Evolutionary conservation across 2,329 filamentous ascomycete genomes (phyloP).

Genomic region (Neonectria neomacrospora): DNA sequence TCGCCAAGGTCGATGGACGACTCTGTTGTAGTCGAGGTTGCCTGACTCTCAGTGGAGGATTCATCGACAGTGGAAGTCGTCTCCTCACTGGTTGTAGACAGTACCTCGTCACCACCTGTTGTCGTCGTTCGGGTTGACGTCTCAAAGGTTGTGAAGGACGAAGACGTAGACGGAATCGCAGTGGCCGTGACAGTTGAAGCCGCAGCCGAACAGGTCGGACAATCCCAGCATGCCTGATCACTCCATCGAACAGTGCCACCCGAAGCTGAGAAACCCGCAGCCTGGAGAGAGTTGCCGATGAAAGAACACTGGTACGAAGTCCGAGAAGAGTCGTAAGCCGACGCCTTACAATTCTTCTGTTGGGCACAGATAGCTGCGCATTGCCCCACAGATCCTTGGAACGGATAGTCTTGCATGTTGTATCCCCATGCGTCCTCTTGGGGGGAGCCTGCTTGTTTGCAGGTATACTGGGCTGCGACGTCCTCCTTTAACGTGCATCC

Average conservation of each 20-base stretch:
- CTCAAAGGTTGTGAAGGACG: constrained; percentile 6
- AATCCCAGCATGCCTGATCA: constrained; percentile 33
- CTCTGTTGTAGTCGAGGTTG: too few species aligned
- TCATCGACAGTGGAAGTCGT: neutral
- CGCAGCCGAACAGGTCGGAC: constrained; percentile 22
- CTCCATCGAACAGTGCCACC: constrained; percentile 20
- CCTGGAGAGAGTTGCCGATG: constrained; percentile 15
- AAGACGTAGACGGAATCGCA: neutral
- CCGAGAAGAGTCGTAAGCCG: constrained; percentile 20
- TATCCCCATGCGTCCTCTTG: constrained; percentile 21
- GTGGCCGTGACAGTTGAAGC: constrained; percentile 3
- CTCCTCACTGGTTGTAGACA: neutral
- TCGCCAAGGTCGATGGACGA: neutral
- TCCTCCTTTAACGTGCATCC: constrained; percentile 22
- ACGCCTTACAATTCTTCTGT: constrained; percentile 23
- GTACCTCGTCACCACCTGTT: neutral
- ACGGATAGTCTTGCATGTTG: constrained; percentile 14
- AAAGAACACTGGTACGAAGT: constrained; percentile 21
- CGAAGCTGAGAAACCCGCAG: constrained; percentile 18
- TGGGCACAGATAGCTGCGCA: constrained; percentile 32
- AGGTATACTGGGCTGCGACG: neutral
- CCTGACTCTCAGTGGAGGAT: neutral
- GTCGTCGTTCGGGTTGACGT: constrained; percentile 4
- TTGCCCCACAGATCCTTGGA: constrained; percentile 24
- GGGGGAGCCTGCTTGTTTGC: constrained; percentile 21